Conservation (phyloP, 768 basidiomycete genomes). For the Lenzites betulinus region DNA sequence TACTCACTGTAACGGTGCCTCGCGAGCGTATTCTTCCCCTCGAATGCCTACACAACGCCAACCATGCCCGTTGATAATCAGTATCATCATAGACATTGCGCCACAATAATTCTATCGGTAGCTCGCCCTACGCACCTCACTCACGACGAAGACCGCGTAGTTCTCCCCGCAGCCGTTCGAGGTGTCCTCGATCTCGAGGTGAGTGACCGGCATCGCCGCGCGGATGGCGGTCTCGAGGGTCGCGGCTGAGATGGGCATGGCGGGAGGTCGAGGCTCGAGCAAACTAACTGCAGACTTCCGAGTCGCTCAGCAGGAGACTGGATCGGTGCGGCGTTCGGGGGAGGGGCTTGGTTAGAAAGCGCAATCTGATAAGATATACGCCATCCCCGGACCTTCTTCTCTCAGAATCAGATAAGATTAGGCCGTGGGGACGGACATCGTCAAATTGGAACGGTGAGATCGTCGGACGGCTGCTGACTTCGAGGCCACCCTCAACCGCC, state of each 20-base stretch:
- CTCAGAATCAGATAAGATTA: slow-evolving; percentile 16
- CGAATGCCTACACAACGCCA: slow-evolving; percentile 54
- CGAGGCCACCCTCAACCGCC: neutral
- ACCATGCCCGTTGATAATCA: too few species aligned
- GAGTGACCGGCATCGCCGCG: slow-evolving; percentile 59
- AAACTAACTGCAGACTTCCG: neutral
- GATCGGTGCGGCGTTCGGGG: slow-evolving; percentile 2
- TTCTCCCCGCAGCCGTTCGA: slow-evolving; percentile 83
- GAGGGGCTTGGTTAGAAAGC: slow-evolving; percentile 17
- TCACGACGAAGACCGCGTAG: slow-evolving; percentile 75
- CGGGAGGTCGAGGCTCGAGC: neutral
- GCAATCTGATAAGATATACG: slow-evolving; percentile 33
- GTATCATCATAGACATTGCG: too few species aligned
- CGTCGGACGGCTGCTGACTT: too few species aligned
- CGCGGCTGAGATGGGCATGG: slow-evolving; percentile 61
- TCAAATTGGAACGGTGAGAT: too few species aligned
- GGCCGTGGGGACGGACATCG: neutral
- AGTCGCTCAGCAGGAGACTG: neutral
- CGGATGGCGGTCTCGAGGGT: slow-evolving; percentile 67
- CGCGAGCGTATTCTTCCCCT: slow-evolving; percentile 79
- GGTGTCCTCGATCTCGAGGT: slow-evolving; percentile 75
- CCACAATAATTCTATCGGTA: too few species aligned
- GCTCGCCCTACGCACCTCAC: slow-evolving; percentile 51
- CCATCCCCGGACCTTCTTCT: neutral
- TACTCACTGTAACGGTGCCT: slow-evolving; percentile 68